Evolutionary conservation across 2,329 filamentous ascomycete species (phyloP), one percentile per base, ranked within the genome.

Genomic region (Epichloe gansuensis): DNA sequence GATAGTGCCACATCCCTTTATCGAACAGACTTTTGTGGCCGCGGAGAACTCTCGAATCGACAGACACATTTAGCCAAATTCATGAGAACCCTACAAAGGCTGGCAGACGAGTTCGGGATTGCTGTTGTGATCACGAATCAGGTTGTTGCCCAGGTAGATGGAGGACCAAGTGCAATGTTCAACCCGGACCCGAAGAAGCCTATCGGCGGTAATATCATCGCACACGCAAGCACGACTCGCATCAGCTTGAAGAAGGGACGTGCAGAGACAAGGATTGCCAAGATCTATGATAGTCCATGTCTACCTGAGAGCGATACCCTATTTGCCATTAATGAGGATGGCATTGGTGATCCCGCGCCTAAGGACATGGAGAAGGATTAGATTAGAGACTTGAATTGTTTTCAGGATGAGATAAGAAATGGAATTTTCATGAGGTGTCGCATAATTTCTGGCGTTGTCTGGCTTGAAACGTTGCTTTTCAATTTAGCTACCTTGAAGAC

Each of bases 141-240:
- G 69, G 93, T 98, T 34, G 94, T 98, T 42, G 93, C 93, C 9
- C 94, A 98, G 69, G 93, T 98, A 8, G 93, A 98, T 65, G 93
- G 93, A 57, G 93, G 93, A 3, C 91, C 91, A 34, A 91, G 86
- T 64, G 84, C 91, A 56, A 98, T 98, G 93, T 98, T 95, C 75
- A 98, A 98, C 61, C 93, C 94, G 0, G 94, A 98, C 64, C 93
- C 93, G 7, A 98, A 98, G 79, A 98, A 98, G 70, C 93, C 93
- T 0, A 96, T 98, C 66, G 93, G 93, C 60, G 93, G 93, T 58
- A 97, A 98, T 69, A 98, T 98, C 60, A 97, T 98, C 66, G 93
- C 94, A 3, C 93, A 98, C 68, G 91, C 93, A 50, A 95, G 89
- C 64, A 98, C 93, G 1, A 98, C 93, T 2, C 80, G 93, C 63